Conservation (phyloP, 768 basidiomycete genomes). For the Pluteus cervinus region DNA sequence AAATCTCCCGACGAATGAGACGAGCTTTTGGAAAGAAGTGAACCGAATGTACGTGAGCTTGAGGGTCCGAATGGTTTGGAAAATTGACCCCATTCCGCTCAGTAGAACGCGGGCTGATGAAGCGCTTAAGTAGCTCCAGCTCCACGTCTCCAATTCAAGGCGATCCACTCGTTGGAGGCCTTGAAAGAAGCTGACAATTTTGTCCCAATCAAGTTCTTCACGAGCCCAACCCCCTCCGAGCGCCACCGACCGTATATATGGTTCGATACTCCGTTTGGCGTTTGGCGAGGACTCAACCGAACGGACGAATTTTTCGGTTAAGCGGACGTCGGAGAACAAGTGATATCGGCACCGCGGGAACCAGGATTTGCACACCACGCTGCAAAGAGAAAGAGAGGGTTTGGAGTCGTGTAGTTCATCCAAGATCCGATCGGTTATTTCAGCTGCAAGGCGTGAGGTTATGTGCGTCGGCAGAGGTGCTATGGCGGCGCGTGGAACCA, state of each 20-base stretch:
- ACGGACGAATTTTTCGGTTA: slow-evolving; percentile 19
- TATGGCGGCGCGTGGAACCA: too few species aligned
- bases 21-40: slow-evolving; percentile 38
- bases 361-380: slow-evolving; percentile 27
- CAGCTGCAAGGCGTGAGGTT: slow-evolving; percentile 23
- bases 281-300: slow-evolving; percentile 21
- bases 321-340: slow-evolving; percentile 26
- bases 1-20: slow-evolving; percentile 47
- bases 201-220: slow-evolving; percentile 8
- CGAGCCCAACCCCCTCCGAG: slow-evolving; percentile 21
- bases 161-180: too few species aligned
- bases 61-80: slow-evolving; percentile 45
- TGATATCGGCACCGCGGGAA: slow-evolving; percentile 23
- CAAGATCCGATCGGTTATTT: slow-evolving; percentile 24
- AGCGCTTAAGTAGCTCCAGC: too few species aligned
- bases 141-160: too few species aligned
- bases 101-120: too few species aligned
- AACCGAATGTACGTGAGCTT: slow-evolving; percentile 28
- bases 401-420: slow-evolving; percentile 20
- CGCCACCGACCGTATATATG: slow-evolving; percentile 23
- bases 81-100: too few species aligned
- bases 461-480: slow-evolving; percentile 13
- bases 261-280: slow-evolving; percentile 17
- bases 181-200: slow-evolving; percentile 18
- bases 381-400: slow-evolving; percentile 21